Conservation (phyloP, 805 yeast species). For the Zygosaccharomyces siamensis region DNA sequence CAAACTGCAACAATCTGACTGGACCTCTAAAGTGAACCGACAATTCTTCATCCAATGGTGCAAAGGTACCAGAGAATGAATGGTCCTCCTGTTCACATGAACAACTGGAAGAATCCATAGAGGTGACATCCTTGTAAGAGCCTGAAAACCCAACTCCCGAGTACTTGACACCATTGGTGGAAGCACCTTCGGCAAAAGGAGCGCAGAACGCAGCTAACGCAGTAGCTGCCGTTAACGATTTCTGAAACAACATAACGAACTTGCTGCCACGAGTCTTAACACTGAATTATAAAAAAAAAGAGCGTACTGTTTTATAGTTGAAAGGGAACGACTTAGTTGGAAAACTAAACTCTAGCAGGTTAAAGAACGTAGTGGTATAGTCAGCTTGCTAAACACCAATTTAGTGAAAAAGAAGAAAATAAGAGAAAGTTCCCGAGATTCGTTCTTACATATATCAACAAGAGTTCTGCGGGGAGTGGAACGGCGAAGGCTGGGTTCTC, state of each 20-base stretch:
- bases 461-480: not conserved
- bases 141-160: slow-evolving; percentile 80
- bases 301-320: not conserved
- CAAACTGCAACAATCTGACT: slow-evolving; percentile 58
- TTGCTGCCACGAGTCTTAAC: not conserved
- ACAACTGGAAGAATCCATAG: slow-evolving; percentile 70
- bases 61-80: slow-evolving; percentile 57
- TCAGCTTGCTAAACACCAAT: no score
- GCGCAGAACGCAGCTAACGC: slow-evolving; percentile 27
- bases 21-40: slow-evolving; percentile 83
- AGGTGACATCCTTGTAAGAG: slow-evolving; percentile 70
- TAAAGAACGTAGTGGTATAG: no score
- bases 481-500: not conserved
- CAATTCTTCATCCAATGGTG: slow-evolving; percentile 64
- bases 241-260: slow-evolving; percentile 18
- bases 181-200: slow-evolving; percentile 36
- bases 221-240: slow-evolving; percentile 25
- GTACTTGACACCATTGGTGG: slow-evolving; percentile 65
- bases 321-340: slow-evolving; percentile 1
- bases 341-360: not conserved
- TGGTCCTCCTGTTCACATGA: slow-evolving; percentile 55
- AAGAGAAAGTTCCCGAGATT: slow-evolving; percentile 6
- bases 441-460: not conserved
- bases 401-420: slow-evolving; percentile 4
- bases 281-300: not conserved